These are phyloP conservation scores for Backusella australiensis DNA, from an alignment of 192 early-diverging fungal genomes.

Conservation along the genomic window DNA sequence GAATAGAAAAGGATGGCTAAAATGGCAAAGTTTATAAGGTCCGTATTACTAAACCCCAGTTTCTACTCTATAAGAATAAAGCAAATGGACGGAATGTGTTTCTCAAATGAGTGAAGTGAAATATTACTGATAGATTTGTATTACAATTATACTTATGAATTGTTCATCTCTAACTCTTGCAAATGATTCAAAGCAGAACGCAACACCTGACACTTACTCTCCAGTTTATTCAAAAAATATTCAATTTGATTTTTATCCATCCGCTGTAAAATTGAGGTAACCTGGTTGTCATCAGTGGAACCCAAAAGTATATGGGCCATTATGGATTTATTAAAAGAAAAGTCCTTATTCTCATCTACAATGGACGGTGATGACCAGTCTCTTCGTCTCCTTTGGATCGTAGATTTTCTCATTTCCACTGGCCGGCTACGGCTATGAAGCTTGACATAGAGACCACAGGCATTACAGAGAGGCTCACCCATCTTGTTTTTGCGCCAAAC, in stretches of 20 bases:
- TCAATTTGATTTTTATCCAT: slow-evolving; percentile 51
- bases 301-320: not conserved
- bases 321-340: not conserved
- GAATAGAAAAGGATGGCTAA: too few relatives aligned
- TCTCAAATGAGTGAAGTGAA: not conserved
- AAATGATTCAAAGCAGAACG: not conserved
- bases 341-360: not conserved
- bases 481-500: slow-evolving; percentile 77
- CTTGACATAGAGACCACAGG: slow-evolving; percentile 66
- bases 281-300: slow-evolving; percentile 18
- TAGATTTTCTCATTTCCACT: slow-evolving; percentile 50
- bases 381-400: slow-evolving; percentile 47
- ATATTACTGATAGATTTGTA: not conserved
- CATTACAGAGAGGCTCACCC: slow-evolving; percentile 79
- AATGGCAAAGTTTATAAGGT: too few relatives aligned
- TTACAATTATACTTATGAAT: not conserved
- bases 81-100: too few relatives aligned
- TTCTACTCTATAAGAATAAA: too few relatives aligned
- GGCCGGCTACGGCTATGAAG: slow-evolving; percentile 49
- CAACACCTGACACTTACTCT: slow-evolving; percentile 45
- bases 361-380: slow-evolving; percentile 41
- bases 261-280: slow-evolving; percentile 16
- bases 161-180: not conserved
- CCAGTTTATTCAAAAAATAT: slow-evolving; percentile 48
- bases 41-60: too few relatives aligned